Evolutionary conservation across 73 alveolate species (phyloP).

Genomic region (Blepharisma japonicum): DNA sequence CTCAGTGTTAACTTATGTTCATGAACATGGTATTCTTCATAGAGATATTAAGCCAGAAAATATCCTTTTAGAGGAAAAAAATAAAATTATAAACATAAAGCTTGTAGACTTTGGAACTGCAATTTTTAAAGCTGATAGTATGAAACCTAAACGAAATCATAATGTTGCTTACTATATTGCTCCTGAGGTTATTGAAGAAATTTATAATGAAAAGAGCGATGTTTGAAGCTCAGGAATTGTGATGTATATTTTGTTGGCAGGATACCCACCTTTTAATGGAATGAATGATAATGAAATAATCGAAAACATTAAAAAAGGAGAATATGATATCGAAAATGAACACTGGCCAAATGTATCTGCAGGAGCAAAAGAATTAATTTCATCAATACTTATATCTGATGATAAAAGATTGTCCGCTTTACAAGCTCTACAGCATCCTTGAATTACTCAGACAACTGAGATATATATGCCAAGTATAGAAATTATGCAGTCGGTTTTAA

Average conservation of each 20-base stretch:
- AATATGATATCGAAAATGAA: slow-evolving; percentile 39
- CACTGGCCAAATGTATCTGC: slow-evolving; percentile 46
- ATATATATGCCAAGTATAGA: slow-evolving; percentile 9
- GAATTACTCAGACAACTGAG: slow-evolving; percentile 37
- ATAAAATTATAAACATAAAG: slow-evolving; percentile 49
- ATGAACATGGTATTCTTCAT: slow-evolving; percentile 62
- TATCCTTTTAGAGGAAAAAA: slow-evolving; percentile 54
- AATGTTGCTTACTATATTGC: slow-evolving; percentile 77
- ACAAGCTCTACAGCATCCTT: slow-evolving; percentile 49
- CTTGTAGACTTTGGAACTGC: slow-evolving; percentile 81
- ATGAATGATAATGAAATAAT: slow-evolving; percentile 46
- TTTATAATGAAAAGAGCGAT: slow-evolving; percentile 67
- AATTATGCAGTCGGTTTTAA: slow-evolving; percentile 21
- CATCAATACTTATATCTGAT: slow-evolving; percentile 32
- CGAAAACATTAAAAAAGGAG: slow-evolving; percentile 41
- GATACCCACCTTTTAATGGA: slow-evolving; percentile 75
- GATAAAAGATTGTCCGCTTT: slow-evolving; percentile 49
- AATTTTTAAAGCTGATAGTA: slow-evolving; percentile 37
- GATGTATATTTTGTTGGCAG: slow-evolving; percentile 60
- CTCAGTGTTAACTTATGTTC: slow-evolving; percentile 64
- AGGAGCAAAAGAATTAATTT: slow-evolving; percentile 68
- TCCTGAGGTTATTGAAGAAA: slow-evolving; percentile 67
- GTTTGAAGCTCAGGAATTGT: slow-evolving; percentile 79
- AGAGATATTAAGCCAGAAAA: slow-evolving; percentile 87
- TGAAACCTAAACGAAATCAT: slow-evolving; percentile 43